A percentile compares a stretch with the other conserved stretches of the same genome.
Conservation (phyloP, 2,329 filamentous ascomycete species). For the Penicillium sp. region DNA sequence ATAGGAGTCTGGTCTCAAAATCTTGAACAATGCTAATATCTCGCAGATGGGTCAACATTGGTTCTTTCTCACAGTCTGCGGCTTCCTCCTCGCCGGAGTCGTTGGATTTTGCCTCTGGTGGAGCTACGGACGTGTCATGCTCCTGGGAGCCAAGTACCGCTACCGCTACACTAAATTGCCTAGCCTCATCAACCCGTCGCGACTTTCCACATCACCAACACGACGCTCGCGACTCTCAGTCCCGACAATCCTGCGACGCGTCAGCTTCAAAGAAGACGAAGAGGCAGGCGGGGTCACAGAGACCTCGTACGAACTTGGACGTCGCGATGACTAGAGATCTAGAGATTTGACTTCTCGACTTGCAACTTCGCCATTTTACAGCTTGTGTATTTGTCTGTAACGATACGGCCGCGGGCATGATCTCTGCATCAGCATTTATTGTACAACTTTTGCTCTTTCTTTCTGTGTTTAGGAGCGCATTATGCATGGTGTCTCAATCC, state of each 20-base stretch:
- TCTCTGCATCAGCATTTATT: conserved; percentile 27
- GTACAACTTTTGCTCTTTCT: conserved; percentile 21
- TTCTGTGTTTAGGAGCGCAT: conserved; percentile 20
- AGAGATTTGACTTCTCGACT: conserved; percentile 4
- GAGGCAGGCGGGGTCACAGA: conserved; percentile 35
- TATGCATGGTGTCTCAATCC: conserved; percentile 23
- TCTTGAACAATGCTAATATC: not conserved
- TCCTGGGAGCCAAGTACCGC: conserved; percentile 43
- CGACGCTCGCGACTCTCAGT: conserved; percentile 36
- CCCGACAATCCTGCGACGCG: conserved; percentile 39
- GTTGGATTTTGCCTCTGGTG: conserved; percentile 53
- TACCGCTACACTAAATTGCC: conserved; percentile 40
- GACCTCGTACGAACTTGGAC: conserved; percentile 41
- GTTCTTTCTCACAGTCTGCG: conserved; percentile 54
- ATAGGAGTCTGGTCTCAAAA: too few species aligned
- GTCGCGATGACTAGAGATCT: conserved; percentile 33
- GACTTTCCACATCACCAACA: conserved; percentile 34
- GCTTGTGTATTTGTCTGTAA: conserved; percentile 21
- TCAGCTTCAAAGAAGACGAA: conserved; percentile 45
- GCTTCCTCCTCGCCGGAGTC: conserved; percentile 51
- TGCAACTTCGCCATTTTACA: conserved; percentile 8
- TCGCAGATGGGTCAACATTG: conserved; percentile 56
- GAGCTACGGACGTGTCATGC: conserved; percentile 50
- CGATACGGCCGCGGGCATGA: conserved; percentile 29
- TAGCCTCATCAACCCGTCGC: conserved; percentile 26